Evolutionary conservation across 2,329 filamentous ascomycete species (phyloP), one percentile per base, ranked within the genome.

Genomic region (Epichloe sibirici): DNA sequence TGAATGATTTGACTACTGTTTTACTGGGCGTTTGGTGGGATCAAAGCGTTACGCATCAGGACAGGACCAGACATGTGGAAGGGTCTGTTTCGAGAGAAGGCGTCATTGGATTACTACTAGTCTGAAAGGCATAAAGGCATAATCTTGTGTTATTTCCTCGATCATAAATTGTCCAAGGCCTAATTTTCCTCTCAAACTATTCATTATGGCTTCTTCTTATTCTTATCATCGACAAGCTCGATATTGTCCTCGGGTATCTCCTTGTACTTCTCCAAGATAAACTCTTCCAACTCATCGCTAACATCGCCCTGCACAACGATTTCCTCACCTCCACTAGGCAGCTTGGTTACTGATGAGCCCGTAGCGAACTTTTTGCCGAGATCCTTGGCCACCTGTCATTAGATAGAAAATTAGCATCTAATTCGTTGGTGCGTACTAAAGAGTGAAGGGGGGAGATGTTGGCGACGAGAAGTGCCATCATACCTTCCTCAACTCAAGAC

Each of bases 301-400:
- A 98, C 83, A 71, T 98, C 93, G 37, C 93, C 93, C 72, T 98
- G 93, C 21, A 98, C 89, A 4, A 95, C 94, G 66, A 98, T 97
- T 72, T 97, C 93, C 71, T 98, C 93, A 17, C 87, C 87, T 23
- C 88, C 89, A 52, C 82, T 83, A 0, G 89, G 79, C 1, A 86
- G 80, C 73, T 96, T 95, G 8, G 91, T 97, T 45, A 98, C 93
- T 45, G 85, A 90, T 15, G 84, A 86, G 0, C 93, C 93, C 9
- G 93, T 97, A 34, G 93, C 93, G 65, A 98, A 97, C 72, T 96
- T 97, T 80, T 97, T 98, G 57, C 93, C 93, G 60, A 97, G 84
- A 64, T 97, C 93, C 75, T 97, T 97, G 54, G 90, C 85, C 7
- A 95, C 77, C 71, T 74, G 42, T 11, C 43, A 42, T 52, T 23